These are phyloP conservation scores for Talaromyces sp. DNA, from an alignment of 2,329 filamentous ascomycete species.

Conservation along the genomic window DNA sequence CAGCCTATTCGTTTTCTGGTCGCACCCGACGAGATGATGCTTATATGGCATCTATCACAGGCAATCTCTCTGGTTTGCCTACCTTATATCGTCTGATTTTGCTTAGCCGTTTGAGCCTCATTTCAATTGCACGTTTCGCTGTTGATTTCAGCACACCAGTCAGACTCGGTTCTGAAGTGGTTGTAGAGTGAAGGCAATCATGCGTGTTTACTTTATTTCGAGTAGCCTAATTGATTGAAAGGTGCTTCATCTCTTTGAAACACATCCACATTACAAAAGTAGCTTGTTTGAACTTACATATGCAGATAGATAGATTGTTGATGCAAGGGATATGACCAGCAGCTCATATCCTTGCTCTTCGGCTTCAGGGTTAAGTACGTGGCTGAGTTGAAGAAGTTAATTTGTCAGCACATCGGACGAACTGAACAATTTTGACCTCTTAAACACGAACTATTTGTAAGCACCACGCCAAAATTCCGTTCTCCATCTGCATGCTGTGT, in stretches of 20 bases:
- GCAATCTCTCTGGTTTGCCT: neutral
- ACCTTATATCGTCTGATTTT: neutral
- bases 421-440: neutral
- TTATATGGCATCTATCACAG: neutral
- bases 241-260: neutral
- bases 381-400: neutral
- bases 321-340: neutral
- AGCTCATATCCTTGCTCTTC: neutral
- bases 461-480: constrained; percentile 1
- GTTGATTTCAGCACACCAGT: neutral
- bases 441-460: constrained; percentile 9
- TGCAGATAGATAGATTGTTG: neutral
- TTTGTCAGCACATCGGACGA: neutral
- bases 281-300: no score
- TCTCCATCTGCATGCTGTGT: neutral
- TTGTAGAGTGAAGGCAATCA: neutral
- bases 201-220: neutral
- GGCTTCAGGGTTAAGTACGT: neutral
- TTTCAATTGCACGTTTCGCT: neutral
- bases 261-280: no score
- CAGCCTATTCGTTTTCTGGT: neutral
- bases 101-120: neutral
- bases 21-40: neutral
- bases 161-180: neutral
- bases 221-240: neutral